Evolutionary conservation across 495 filamentous ascomycete genomes (phyloP).

Genomic region (Pyrenula massariospora): DNA sequence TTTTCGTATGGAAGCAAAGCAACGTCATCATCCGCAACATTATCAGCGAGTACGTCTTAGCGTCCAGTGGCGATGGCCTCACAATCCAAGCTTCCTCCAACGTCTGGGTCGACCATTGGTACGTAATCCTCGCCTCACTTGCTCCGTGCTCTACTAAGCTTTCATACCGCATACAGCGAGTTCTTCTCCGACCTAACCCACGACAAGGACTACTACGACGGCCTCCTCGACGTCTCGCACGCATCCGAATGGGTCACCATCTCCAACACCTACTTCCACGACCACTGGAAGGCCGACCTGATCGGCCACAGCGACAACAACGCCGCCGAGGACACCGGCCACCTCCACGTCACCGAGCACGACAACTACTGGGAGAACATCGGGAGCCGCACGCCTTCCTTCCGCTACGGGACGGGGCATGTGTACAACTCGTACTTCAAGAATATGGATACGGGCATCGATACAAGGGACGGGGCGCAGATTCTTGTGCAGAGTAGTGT

Average conservation of each 20-base stretch:
- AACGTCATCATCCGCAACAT: conserved; percentile 58
- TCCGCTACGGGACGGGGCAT: conserved; percentile 53
- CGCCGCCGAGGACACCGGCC: conserved; percentile 32
- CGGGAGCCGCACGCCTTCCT: conserved; percentile 44
- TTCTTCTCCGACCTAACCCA: conserved; percentile 41
- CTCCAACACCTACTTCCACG: conserved; percentile 38
- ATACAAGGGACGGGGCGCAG: conserved; percentile 57
- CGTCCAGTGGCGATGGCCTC: conserved; percentile 47
- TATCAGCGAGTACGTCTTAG: conserved; percentile 43
- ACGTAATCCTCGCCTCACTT: neutral
- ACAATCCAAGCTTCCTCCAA: conserved; percentile 42
- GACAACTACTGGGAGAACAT: conserved; percentile 54
- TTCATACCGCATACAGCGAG: conserved; percentile 29
- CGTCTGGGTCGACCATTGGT: conserved; percentile 53
- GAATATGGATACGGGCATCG: conserved; percentile 45
- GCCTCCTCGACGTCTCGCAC: conserved; percentile 45
- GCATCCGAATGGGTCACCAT: conserved; percentile 39
- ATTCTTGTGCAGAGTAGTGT: conserved; percentile 48
- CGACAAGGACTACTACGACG: conserved; percentile 59
- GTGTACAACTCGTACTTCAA: conserved; percentile 37
- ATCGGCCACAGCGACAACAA: conserved; percentile 44
- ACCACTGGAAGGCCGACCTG: conserved; percentile 56
- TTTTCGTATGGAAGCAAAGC: conserved; percentile 31
- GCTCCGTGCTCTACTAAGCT: neutral
- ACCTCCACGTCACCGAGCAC: conserved; percentile 49